Conservation (phyloP, 2,329 filamentous ascomycete genomes). For the Chaetothyriales sp. region DNA sequence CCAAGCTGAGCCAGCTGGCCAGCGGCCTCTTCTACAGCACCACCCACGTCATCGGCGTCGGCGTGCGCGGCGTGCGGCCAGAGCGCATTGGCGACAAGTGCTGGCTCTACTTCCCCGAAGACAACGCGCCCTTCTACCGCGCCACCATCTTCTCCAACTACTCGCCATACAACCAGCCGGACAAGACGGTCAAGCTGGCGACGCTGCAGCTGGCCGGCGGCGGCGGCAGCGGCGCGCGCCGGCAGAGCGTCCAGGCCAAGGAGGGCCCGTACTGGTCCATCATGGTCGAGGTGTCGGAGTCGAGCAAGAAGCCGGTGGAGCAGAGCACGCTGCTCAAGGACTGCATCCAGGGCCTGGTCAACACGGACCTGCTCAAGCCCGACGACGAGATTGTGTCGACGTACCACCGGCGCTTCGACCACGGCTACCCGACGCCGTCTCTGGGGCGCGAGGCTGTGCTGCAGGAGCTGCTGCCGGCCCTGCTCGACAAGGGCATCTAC, state of each 20-base stretch:
- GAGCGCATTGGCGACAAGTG: slow-evolving; percentile 98
- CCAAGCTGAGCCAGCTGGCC: slow-evolving; percentile 67
- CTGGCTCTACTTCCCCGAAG: slow-evolving; percentile 99
- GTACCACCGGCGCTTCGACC: slow-evolving; percentile 95
- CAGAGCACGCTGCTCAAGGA: slow-evolving; percentile 72
- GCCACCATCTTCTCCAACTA: slow-evolving; percentile 99
- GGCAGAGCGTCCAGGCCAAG: slow-evolving; percentile 57
- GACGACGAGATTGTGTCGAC: slow-evolving; percentile 92
- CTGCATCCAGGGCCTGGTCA: slow-evolving; percentile 90
- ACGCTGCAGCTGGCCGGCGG: slow-evolving; percentile 78
- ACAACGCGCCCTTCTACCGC: slow-evolving; percentile 97
- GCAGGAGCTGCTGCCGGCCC: slow-evolving; percentile 80
- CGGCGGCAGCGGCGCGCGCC: slow-evolving; percentile 74
- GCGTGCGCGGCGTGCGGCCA: slow-evolving; percentile 78
- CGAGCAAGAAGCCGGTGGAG: slow-evolving; percentile 86
- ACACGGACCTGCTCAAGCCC: slow-evolving; percentile 89
- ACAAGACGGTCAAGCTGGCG: slow-evolving; percentile 66
- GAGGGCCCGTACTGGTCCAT: slow-evolving; percentile 98
- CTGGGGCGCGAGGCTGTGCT: slow-evolving; percentile 93
- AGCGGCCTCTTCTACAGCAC: slow-evolving; percentile 94
- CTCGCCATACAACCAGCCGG: slow-evolving; percentile 94
- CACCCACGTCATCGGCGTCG: slow-evolving; percentile 93
- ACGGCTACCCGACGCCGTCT: slow-evolving; percentile 91
- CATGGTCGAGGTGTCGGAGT: slow-evolving; percentile 98
- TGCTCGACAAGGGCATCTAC: slow-evolving; percentile 82